Conservation (phyloP, 306 rosid species). For the Biancaea sappan region DNA sequence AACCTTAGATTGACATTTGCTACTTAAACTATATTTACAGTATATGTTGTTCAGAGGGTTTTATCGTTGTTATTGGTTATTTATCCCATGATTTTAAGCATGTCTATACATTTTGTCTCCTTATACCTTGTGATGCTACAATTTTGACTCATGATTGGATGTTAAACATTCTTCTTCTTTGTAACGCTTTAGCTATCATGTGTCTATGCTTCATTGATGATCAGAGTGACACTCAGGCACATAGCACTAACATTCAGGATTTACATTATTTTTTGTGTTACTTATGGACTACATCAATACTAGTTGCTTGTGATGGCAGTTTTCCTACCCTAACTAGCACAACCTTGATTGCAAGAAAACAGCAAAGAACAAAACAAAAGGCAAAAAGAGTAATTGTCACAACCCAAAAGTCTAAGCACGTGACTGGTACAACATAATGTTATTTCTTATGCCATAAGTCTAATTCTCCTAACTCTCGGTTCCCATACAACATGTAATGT, state of each 20-base stretch:
- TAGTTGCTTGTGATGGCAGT: conserved; percentile 1
- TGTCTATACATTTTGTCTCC: not conserved
- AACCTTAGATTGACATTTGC: conserved; percentile 1
- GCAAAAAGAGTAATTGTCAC: no score
- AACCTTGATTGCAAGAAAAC: no score
- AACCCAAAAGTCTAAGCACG: no score
- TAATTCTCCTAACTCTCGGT: no score
- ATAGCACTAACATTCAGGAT: not conserved
- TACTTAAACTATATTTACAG: not conserved
- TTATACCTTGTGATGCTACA: not conserved
- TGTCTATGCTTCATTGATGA: not conserved
- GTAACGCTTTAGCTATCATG: not conserved
- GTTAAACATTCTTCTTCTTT: conserved; percentile 1
- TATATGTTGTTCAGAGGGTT: not conserved
- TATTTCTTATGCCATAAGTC: no score
- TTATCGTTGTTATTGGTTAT: not conserved
- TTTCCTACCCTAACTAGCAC: not conserved
- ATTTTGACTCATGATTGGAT: not conserved
- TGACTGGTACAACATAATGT: no score
- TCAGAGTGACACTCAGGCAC: conserved; percentile 8
- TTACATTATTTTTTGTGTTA: conserved; percentile 10
- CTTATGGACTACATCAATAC: conserved; percentile 15
- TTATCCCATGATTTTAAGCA: not conserved
- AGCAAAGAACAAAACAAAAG: no score
- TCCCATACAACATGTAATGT: no score